A percentile compares a stretch with the other conserved stretches of the same genome.
Evolutionary conservation across 495 filamentous ascomycete genomes (phyloP).

Genomic region (Penicillium lividum): DNA sequence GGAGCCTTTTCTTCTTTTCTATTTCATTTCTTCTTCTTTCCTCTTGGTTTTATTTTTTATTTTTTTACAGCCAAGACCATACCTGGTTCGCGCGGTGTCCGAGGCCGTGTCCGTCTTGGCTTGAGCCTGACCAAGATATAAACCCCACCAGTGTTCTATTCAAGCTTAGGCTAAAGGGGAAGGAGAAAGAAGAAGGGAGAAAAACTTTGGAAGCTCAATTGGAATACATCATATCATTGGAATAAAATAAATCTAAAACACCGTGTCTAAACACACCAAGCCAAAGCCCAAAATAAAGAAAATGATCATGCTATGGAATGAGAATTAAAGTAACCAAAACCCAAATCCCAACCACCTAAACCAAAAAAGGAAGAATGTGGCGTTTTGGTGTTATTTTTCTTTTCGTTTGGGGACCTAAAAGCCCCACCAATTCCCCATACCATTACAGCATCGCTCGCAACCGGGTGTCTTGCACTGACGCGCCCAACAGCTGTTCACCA

Average conservation of each 20-base stretch:
- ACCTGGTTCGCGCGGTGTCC: slow-evolving; percentile 11
- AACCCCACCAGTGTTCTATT: too few species aligned
- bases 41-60: neutral
- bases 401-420: neutral
- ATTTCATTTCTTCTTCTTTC: too few species aligned
- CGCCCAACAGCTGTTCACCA: slow-evolving; percentile 44
- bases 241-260: slow-evolving; percentile 14
- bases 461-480: slow-evolving; percentile 41
- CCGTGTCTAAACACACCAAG: neutral
- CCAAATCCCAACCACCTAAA: neutral
- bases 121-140: neutral
- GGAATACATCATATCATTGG: neutral
- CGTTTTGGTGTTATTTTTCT: neutral
- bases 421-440: neutral
- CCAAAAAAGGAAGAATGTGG: slow-evolving; percentile 1
- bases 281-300: neutral
- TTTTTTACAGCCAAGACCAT: neutral
- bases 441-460: slow-evolving; percentile 44
- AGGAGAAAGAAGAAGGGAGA: neutral
- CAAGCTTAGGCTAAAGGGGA: too few species aligned
- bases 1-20: too few species aligned
- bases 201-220: neutral
- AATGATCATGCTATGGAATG: neutral
- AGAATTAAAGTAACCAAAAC: neutral
- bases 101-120: slow-evolving; percentile 9